phyloP scores from a whole-genome alignment of 305 asterid genomes.

The Fraxinus angustifolia region DNA sequence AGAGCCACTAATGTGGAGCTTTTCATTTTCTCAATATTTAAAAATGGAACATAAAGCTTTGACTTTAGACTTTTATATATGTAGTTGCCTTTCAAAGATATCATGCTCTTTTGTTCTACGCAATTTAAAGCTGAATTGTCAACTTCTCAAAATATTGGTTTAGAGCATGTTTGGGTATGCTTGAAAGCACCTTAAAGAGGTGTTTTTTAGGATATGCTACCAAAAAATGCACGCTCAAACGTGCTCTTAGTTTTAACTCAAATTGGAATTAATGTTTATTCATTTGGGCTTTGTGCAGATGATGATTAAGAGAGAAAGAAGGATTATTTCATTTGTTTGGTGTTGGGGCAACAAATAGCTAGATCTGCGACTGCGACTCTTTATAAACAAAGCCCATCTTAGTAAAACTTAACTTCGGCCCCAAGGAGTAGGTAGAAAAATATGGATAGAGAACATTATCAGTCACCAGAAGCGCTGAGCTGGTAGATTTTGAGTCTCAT shows the following conservation, averaged over 20 bases:
- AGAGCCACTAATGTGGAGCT: background rate
- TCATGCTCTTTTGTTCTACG: background rate
- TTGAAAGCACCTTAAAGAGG: background rate
- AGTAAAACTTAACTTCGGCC: background rate
- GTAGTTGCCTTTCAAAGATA: background rate
- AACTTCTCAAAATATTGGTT: background rate
- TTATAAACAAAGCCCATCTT: background rate
- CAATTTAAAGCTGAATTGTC: background rate
- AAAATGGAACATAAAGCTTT: background rate
- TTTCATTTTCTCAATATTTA: background rate
- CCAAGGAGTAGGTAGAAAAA: background rate
- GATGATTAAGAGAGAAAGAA: slow-evolving; percentile 14
- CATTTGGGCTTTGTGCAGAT: slow-evolving; percentile 19
- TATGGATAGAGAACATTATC: background rate
- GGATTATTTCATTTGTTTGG: background rate
- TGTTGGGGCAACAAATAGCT: background rate
- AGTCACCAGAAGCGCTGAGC: slow-evolving; percentile 12
- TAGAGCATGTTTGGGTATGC: background rate
- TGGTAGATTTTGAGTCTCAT: background rate
- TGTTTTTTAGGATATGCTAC: background rate
- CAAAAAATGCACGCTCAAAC: background rate
- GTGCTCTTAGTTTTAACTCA: background rate
- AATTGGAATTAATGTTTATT: slow-evolving; percentile 5
- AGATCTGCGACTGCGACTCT: background rate
- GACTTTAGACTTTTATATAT: background rate